Evolutionary conservation across 208 protist genomes (phyloP).

Genomic region (Jaenimonas drosophilae): DNA sequence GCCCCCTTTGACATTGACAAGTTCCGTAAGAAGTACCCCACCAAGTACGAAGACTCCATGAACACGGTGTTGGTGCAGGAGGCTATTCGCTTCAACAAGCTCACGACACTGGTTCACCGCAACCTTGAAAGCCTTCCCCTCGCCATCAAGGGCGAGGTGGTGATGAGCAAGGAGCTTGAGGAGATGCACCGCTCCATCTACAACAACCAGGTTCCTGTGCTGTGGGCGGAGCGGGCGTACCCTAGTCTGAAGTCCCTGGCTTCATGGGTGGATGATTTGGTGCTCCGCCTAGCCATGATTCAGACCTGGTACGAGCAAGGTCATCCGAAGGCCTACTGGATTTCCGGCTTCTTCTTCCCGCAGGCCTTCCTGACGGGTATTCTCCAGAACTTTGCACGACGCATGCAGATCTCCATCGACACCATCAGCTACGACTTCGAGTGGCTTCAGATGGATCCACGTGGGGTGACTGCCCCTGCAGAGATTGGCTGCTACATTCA

Average conservation of each 20-base stretch:
- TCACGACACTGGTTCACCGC: slow-evolving; percentile 75
- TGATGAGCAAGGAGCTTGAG: slow-evolving; percentile 97
- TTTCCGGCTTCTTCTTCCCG: slow-evolving; percentile 97
- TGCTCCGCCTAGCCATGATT: slow-evolving; percentile 89
- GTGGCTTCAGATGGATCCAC: slow-evolving; percentile 45
- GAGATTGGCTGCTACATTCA: slow-evolving; percentile 90
- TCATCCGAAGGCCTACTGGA: slow-evolving; percentile 92
- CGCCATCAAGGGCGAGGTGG: slow-evolving; percentile 96
- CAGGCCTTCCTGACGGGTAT: slow-evolving; percentile 92
- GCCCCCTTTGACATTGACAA: slow-evolving; percentile 79
- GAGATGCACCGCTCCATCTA: slow-evolving; percentile 89
- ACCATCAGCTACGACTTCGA: slow-evolving; percentile 91
- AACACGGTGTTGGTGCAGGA: slow-evolving; percentile 98
- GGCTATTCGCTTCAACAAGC: slow-evolving; percentile 93
- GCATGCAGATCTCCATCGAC: slow-evolving; percentile 92
- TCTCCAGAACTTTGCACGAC: slow-evolving; percentile 93
- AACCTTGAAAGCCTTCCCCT: slow-evolving; percentile 80
- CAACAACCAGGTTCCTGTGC: slow-evolving; percentile 92
- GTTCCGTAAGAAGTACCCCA: slow-evolving; percentile 88
- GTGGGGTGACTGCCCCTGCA: slow-evolving; percentile 29
- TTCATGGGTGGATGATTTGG: slow-evolving; percentile 93
- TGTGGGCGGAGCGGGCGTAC: slow-evolving; percentile 90
- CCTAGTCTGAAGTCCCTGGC: slow-evolving; percentile 92
- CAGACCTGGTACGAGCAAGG: slow-evolving; percentile 90
- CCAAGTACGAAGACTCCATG: slow-evolving; percentile 96